A percentile compares a stretch with the other conserved stretches of the same genome.
These are phyloP conservation scores for Ophiostoma quercus DNA, from an alignment of 2,329 filamentous ascomycete genomes.

Conservation along the genomic window DNA sequence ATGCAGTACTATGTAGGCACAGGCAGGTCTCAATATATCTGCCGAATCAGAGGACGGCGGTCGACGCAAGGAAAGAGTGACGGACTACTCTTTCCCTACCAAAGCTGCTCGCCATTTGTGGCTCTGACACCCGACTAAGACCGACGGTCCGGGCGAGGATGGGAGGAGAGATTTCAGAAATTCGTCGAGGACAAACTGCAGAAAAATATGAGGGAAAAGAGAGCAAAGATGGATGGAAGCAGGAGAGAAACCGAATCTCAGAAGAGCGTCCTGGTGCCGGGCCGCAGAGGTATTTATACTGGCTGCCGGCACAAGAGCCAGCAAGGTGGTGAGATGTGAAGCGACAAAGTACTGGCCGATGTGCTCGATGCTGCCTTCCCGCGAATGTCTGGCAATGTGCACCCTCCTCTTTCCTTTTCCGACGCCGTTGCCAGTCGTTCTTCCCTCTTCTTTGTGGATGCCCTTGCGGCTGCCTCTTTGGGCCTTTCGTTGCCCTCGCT, in stretches of 20 bases:
- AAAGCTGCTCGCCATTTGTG: conserved; percentile 6
- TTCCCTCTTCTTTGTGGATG: conserved; percentile 5
- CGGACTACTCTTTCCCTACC: conserved; percentile 18
- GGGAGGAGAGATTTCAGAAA: background rate
- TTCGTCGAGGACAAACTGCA: background rate
- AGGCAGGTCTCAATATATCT: background rate
- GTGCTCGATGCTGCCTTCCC: background rate
- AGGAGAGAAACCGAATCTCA: conserved; percentile 5
- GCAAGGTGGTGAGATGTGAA: background rate
- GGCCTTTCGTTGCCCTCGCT: background rate
- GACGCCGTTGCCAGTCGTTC: background rate
- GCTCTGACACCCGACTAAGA: conserved; percentile 17
- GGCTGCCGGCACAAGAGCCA: conserved; percentile 12
- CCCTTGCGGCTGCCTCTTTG: background rate
- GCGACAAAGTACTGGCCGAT: background rate
- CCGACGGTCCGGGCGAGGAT: conserved; percentile 14
- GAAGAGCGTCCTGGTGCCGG: conserved; percentile 24
- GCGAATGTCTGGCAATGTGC: background rate
- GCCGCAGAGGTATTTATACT: conserved; percentile 36
- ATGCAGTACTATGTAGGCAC: background rate
- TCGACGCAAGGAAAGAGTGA: conserved; percentile 14
- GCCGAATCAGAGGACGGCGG: background rate
- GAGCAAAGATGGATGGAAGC: background rate
- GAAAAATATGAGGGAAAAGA: background rate
- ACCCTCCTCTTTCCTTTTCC: background rate